Evolutionary conservation across 352 stramenopile genomes (phyloP), one percentile per base, ranked within the genome.

Genomic region (Phytophthora cajani): DNA sequence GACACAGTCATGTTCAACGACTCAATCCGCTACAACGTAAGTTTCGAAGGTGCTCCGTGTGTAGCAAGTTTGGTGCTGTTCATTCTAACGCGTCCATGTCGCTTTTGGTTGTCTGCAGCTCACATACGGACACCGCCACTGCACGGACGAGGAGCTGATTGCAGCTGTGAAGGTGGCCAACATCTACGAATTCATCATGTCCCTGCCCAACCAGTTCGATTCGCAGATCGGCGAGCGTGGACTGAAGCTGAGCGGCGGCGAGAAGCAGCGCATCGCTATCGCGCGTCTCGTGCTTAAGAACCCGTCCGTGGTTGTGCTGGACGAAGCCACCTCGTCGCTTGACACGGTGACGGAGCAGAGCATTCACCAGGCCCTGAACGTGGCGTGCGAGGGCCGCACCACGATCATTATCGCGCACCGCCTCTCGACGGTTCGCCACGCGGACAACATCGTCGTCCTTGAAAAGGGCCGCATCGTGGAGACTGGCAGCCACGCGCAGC

Each of bases 1-100:
- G 94, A 98, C 71, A 96, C 94, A 6, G 88, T 93, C 69, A 93
- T 99, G 79, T 99, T 99, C 83, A 99, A 99, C 74, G 97, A 99
- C 78, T 97, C 94, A 9, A 93, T 99, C 54, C 82, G 84, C 9
- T 94, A 98, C 76, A 99, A 99, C 66, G 89, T 99, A 91, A 80
- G 77, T 85, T 49, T 16, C 2, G 17, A 19, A 49, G 7, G 3
- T 21, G 17, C 42, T 49, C 7, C 1, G 17, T 6, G 21, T 49
- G 12, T 49, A 23, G 42, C 5, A 5, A 17, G 12, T 49, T 49
- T 17, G 16, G 10, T 52, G 14, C 2, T 36, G 10, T 12, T 1
- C 3, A 14, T 30, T 71, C 27, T 74, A 46, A 74, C 32, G 38
- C 61, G 42, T 55, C 25, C 30, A 16, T 52, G 21, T 16, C 66